These are phyloP conservation scores for Ambrosia trifida DNA, from an alignment of 129 eudicot genomes.

Conservation along the genomic window DNA sequence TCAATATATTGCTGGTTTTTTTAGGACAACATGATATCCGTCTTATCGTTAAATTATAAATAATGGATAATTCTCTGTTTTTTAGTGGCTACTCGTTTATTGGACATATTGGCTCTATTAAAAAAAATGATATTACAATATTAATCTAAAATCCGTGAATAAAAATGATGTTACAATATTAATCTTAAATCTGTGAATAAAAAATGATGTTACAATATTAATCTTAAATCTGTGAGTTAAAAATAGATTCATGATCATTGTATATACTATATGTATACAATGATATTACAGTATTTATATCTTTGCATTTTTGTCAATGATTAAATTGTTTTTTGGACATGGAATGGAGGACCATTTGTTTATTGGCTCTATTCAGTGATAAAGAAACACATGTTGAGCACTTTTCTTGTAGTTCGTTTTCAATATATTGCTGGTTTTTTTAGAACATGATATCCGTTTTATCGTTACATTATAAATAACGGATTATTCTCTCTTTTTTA, in stretches of 20 bases:
- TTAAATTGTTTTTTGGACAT: neutral
- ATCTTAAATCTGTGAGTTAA: too few relatives aligned
- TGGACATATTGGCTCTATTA: too few relatives aligned
- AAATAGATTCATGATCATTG: too few relatives aligned
- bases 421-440: slow-evolving; percentile 1
- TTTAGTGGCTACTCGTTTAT: too few relatives aligned
- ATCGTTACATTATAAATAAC: neutral
- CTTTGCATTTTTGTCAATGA: too few relatives aligned
- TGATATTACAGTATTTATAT: too few relatives aligned
- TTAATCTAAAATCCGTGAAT: too few relatives aligned
- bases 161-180: too few relatives aligned
- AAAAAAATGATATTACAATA: too few relatives aligned
- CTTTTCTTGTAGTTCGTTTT: slow-evolving; percentile 22
- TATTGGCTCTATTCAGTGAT: slow-evolving; percentile 10
- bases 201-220: too few relatives aligned
- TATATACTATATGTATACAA: too few relatives aligned
- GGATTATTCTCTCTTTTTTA: slow-evolving; percentile 18
- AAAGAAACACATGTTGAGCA: slow-evolving; percentile 9
- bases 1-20: slow-evolving; percentile 1
- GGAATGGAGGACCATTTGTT: slow-evolving; percentile 18
- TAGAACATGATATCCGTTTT: slow-evolving; percentile 4
- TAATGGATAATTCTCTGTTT: slow-evolving; percentile 2
- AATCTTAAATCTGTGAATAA: too few relatives aligned
- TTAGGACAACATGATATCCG: neutral
- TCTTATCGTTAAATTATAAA: slow-evolving; percentile 10